phyloP scores from a whole-genome alignment of 2,329 filamentous ascomycete species.

The Beauveria caledonica region DNA sequence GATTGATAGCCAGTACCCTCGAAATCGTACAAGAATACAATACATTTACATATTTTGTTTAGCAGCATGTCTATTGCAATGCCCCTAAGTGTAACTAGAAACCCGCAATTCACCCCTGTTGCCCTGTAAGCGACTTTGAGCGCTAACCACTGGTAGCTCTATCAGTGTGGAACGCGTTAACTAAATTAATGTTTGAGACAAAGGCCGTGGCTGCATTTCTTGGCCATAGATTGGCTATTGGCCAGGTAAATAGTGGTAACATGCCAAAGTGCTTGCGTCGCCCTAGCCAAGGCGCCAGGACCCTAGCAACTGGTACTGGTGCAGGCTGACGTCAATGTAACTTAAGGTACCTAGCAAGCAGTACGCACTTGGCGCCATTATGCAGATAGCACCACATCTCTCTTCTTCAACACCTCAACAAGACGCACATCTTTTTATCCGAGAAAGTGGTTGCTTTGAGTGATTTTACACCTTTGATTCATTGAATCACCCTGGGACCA shows the following conservation, averaged over 20 bases:
- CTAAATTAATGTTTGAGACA: too few species aligned
- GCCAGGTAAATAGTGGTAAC: background rate
- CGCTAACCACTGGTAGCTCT: background rate
- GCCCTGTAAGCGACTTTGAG: background rate
- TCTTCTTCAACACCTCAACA: background rate
- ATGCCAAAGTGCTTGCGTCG: background rate
- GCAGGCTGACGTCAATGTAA: background rate
- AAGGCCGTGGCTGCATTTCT: too few species aligned
- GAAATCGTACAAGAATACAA: too few species aligned
- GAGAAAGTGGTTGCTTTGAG: too few species aligned
- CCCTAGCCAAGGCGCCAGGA: background rate
- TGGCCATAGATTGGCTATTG: background rate
- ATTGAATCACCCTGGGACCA: too few species aligned
- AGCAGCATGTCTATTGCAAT: too few species aligned
- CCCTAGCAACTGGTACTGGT: background rate
- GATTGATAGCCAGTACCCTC: too few species aligned
- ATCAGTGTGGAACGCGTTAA: too few species aligned
- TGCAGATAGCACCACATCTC: background rate
- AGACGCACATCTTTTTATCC: background rate
- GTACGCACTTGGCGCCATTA: too few species aligned
- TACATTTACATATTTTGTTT: too few species aligned
- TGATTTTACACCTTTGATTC: too few species aligned
- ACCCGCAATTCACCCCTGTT: background rate
- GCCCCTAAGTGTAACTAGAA: too few species aligned
- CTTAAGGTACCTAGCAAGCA: background rate